Evolutionary conservation across 371 early-diverging fungal species (phyloP).

Genomic region (Apophysomyces variabilis): DNA sequence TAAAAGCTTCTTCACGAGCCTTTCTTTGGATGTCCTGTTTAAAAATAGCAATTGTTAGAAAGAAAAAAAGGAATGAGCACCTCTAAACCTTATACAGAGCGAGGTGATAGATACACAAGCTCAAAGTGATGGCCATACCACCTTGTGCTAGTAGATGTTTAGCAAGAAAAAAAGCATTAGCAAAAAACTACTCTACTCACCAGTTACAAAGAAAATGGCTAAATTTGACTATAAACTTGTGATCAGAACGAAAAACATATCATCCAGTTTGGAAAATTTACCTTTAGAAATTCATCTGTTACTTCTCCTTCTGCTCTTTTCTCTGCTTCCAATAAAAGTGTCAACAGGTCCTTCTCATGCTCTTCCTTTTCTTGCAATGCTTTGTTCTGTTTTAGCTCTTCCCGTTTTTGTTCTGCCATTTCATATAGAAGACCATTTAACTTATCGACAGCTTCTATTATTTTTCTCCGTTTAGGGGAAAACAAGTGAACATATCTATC

Average conservation of each 20-base stretch:
- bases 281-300: slow-evolving; percentile 29
- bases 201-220: slow-evolving; percentile 31
- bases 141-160: slow-evolving; percentile 20
- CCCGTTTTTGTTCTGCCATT: slow-evolving; percentile 11
- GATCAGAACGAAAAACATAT: not conserved
- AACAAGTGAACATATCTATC: slow-evolving; percentile 4
- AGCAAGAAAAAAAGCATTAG: not conserved
- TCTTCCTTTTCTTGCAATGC: slow-evolving; percentile 11
- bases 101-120: slow-evolving; percentile 21
- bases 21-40: slow-evolving; percentile 42
- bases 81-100: slow-evolving; percentile 18
- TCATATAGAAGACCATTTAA: slow-evolving; percentile 7
- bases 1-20: slow-evolving; percentile 47
- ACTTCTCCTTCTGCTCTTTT: slow-evolving; percentile 20
- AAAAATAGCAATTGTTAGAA: not conserved
- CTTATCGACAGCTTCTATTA: slow-evolving; percentile 10
- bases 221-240: slow-evolving; percentile 21
- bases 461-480: not conserved
- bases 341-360: slow-evolving; percentile 38
- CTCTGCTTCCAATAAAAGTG: slow-evolving; percentile 42
- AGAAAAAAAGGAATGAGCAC: not conserved
- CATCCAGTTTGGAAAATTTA: not conserved
- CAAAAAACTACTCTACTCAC: not conserved
- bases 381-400: not conserved
- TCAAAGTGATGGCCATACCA: slow-evolving; percentile 22